Conservation (phyloP, 2,329 filamentous ascomycete species). For the Cercospora sp. region DNA sequence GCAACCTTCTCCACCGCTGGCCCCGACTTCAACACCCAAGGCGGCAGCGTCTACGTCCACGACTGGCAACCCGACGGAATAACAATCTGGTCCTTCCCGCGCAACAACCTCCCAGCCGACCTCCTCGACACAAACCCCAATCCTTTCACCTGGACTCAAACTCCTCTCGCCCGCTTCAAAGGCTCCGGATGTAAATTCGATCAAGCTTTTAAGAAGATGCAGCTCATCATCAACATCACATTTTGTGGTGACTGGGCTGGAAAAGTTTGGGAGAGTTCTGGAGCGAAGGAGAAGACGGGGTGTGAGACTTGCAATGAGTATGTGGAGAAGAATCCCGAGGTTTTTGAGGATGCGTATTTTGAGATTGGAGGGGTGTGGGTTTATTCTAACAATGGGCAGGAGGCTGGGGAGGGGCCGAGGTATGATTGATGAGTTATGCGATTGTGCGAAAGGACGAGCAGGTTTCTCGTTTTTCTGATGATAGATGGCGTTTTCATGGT, state of each 20-base stretch:
- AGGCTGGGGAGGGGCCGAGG: conserved; percentile 13
- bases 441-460: neutral
- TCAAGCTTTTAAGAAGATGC: conserved; percentile 67
- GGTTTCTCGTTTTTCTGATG: neutral
- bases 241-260: conserved; percentile 91
- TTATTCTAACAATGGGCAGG: conserved; percentile 39
- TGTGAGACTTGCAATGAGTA: conserved; percentile 69
- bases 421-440: conserved; percentile 1
- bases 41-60: conserved; percentile 50
- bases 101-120: conserved; percentile 64
- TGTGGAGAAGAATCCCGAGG: conserved; percentile 68
- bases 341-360: conserved; percentile 76
- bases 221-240: conserved; percentile 77
- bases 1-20: conserved; percentile 44
- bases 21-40: conserved; percentile 52
- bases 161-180: conserved; percentile 67
- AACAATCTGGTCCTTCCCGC: conserved; percentile 78
- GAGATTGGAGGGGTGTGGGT: conserved; percentile 70
- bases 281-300: conserved; percentile 57
- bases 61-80: conserved; percentile 71
- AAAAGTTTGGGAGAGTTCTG: conserved; percentile 61
- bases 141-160: conserved; percentile 64
- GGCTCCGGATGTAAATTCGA: conserved; percentile 68
- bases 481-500: neutral
- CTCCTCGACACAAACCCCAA: conserved; percentile 61